Evolutionary conservation across 495 filamentous ascomycete genomes (phyloP), one percentile per base, ranked within the genome.

Genomic region (Penicillium cataractarum): DNA sequence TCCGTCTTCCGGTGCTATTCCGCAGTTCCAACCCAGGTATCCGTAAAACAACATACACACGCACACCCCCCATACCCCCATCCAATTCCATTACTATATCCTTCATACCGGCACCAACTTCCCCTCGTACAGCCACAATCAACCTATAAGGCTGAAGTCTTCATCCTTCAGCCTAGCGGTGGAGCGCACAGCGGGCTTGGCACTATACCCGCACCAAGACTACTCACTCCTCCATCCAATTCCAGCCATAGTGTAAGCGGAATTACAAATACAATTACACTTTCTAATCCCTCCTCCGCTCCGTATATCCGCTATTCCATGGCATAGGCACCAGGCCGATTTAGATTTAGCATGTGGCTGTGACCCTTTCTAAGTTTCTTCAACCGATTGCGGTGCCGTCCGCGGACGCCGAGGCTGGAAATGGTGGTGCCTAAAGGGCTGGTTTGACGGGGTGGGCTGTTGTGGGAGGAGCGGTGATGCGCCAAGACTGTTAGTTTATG

Each of bases 401-500:
- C 26, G 46, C 60, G 51, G 42, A 46, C 21, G 42, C 56, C 53
- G 42, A 60, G 39, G 10, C 33, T 13, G 35, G 29, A 68, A 64
- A 50, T 64, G 63, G 29, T 60, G 61, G 53, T 62, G 60, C 63
- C 62, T 62, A 68, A 37, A 50, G 50, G 48, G 8, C 8, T 55
- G 39, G 33, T 46, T 55, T 42, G 55, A 60, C 26, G 35, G 33
- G 6, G 17, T 32, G 31, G 32, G 29, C 52, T 37, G 19, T 46
- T 46, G 22, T 55, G 53, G 32, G 21, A 37, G 22, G 15, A 17
- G 54, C 24, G 22, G 26, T 4, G 15, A 60, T 60, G 37, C 37
- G 60, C 59, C 56, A 66, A 62, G 56, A 60, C 53, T 26, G 13
- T 32, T 62, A 53, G 46, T 53, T 40, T n/a, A 56, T 56, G 21